These are phyloP conservation scores for Globisporangium recalcitrans DNA, from an alignment of 352 stramenopile species.

Conservation along the genomic window DNA sequence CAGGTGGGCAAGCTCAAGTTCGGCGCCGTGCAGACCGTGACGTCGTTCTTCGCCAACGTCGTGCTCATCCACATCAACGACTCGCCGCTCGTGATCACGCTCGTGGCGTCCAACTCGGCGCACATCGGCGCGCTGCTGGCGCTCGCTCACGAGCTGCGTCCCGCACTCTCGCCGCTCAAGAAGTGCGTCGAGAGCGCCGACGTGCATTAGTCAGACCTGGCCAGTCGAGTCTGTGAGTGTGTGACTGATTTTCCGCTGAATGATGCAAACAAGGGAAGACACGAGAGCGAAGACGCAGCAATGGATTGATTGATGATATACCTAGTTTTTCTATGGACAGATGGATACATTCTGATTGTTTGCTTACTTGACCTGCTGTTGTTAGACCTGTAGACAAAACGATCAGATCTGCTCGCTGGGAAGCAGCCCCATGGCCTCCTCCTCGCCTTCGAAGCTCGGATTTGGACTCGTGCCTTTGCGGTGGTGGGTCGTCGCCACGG, in stretches of 20 bases:
- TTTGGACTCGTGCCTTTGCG: slow-evolving; percentile 18
- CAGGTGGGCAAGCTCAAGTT: slow-evolving; percentile 83
- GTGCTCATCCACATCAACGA: slow-evolving; percentile 79
- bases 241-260: neutral
- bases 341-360: slow-evolving; percentile 5
- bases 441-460: slow-evolving; percentile 17
- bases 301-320: slow-evolving; percentile 4
- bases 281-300: neutral
- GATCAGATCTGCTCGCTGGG: slow-evolving; percentile 10
- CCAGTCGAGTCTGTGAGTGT: neutral
- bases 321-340: slow-evolving; percentile 5
- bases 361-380: neutral
- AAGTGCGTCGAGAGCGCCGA: slow-evolving; percentile 69
- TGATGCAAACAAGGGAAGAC: neutral
- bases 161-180: slow-evolving; percentile 61
- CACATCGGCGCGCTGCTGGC: slow-evolving; percentile 56
- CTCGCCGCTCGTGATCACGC: slow-evolving; percentile 68
- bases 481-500: slow-evolving; percentile 11
- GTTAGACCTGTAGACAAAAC: neutral
- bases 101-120: slow-evolving; percentile 58
- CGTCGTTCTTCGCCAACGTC: slow-evolving; percentile 65
- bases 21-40: slow-evolving; percentile 61
- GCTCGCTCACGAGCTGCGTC: slow-evolving; percentile 48
- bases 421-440: slow-evolving; percentile 12
- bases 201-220: slow-evolving; percentile 39